Conservation (phyloP, 2,329 filamentous ascomycete genomes). For the Diaporthe longicolla region DNA sequence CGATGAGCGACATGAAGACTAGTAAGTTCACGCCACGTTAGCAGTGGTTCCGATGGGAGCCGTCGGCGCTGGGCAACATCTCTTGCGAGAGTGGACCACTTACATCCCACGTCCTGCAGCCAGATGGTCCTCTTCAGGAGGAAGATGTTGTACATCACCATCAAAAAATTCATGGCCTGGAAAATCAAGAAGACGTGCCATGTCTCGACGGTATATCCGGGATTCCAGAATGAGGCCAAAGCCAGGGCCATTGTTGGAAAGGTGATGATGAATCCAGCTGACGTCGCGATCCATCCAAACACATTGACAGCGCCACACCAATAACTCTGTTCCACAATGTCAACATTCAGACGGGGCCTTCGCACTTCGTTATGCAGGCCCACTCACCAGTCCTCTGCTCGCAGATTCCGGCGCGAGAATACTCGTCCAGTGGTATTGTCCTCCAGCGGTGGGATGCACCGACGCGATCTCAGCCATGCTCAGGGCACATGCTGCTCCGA, state of each 20-base stretch:
- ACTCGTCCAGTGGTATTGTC: conserved; percentile 56
- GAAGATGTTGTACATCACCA: conserved; percentile 41
- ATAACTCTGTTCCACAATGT: conserved; percentile 37
- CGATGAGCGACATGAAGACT: conserved; percentile 47
- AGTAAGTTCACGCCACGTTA: neutral
- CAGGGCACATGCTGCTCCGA: conserved; percentile 47
- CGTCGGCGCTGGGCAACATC: neutral
- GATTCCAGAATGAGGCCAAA: conserved; percentile 38
- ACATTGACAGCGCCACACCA: conserved; percentile 40
- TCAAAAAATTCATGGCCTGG: conserved; percentile 36
- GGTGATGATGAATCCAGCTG: conserved; percentile 38
- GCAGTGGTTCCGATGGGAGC: neutral
- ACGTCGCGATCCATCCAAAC: conserved; percentile 42
- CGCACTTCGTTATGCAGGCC: too few species aligned
- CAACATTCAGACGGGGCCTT: neutral
- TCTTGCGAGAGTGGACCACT: neutral
- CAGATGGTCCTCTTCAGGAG: conserved; percentile 31
- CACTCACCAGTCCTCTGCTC: conserved; percentile 36
- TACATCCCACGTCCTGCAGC: conserved; percentile 36
- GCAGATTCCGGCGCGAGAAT: conserved; percentile 46
- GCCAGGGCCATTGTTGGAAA: conserved; percentile 38
- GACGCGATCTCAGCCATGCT: conserved; percentile 55
- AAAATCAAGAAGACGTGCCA: conserved; percentile 43
- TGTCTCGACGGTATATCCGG: conserved; percentile 32
- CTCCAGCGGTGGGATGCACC: conserved; percentile 55